phyloP scores from a whole-genome alignment of 805 yeast genomes.

The Diddensiella santjacobensis region DNA sequence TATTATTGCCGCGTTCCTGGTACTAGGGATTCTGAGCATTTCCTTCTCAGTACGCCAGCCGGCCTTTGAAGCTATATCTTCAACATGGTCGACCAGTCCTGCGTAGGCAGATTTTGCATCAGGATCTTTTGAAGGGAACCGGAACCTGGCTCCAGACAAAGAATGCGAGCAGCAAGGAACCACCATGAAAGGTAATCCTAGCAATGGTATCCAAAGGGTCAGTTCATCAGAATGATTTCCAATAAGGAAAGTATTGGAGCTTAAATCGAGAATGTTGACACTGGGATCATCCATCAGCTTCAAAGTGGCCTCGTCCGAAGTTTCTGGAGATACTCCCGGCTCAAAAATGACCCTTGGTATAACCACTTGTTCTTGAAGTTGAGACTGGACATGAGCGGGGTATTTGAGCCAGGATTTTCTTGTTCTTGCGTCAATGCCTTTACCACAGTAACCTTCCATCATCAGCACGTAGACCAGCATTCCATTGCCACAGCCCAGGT shows the following conservation, averaged over 20 bases:
- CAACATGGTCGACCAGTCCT: slow-evolving; percentile 81
- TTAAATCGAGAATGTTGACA: slow-evolving; percentile 26
- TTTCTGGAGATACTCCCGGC: neutral
- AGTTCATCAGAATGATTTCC: slow-evolving; percentile 96
- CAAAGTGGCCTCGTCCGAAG: neutral
- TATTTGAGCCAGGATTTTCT: slow-evolving; percentile 84
- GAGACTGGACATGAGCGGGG: slow-evolving; percentile 57
- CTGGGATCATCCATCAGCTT: slow-evolving; percentile 12
- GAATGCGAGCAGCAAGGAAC: slow-evolving; percentile 95
- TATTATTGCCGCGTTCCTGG: slow-evolving; percentile 86
- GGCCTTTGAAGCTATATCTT: slow-evolving; percentile 54
- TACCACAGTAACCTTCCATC: slow-evolving; percentile 76
- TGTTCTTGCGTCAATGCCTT: slow-evolving; percentile 85
- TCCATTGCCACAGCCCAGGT: slow-evolving; percentile 95
- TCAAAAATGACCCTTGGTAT: slow-evolving; percentile 51
- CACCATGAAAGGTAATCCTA: slow-evolving; percentile 75
- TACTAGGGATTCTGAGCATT: slow-evolving; percentile 88
- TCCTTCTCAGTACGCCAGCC: slow-evolving; percentile 89
- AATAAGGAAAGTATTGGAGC: slow-evolving; percentile 70
- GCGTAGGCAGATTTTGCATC: slow-evolving; percentile 67
- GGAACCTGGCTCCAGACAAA: slow-evolving; percentile 65
- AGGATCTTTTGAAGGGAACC: slow-evolving; percentile 45
- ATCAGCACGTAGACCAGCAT: slow-evolving; percentile 68
- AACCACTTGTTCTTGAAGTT: slow-evolving; percentile 70
- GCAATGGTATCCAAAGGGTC: slow-evolving; percentile 90